Conservation (phyloP, 2,329 filamentous ascomycete species). For the Colletotrichum noveboracense region DNA sequence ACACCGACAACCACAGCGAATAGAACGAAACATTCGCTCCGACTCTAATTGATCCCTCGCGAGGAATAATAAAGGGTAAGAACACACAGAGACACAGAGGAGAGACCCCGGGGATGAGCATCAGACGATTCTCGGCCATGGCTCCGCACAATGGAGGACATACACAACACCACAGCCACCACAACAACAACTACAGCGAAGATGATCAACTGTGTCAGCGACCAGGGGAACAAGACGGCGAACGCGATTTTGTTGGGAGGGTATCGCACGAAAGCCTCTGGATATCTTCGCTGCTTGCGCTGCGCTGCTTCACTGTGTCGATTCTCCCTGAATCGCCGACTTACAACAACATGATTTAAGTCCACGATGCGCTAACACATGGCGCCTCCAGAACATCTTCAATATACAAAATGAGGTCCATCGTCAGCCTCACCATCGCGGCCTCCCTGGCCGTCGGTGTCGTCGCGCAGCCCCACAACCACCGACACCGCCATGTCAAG, state of each 20-base stretch:
- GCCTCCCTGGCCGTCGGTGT: constrained; percentile 57
- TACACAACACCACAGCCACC: neutral
- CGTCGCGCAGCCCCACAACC: constrained; percentile 63
- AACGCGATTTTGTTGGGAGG: neutral
- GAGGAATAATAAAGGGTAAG: constrained; percentile 11
- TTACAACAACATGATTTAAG: neutral
- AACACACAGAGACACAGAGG: neutral
- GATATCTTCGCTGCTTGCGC: neutral
- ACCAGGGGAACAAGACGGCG: neutral
- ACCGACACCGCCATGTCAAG: constrained; percentile 63
- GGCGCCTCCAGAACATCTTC: neutral
- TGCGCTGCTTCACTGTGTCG: neutral
- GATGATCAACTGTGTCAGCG: neutral
- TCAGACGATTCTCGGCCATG: neutral
- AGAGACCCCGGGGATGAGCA: neutral
- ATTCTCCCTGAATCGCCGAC: neutral
- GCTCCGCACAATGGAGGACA: neutral
- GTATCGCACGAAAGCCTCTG: neutral
- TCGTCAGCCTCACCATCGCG: constrained; percentile 55
- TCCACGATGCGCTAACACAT: neutral
- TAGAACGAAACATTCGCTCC: neutral
- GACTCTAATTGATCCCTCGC: neutral
- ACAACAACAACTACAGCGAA: neutral
- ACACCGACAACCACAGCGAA: neutral
- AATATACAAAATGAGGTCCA: constrained; percentile 49